Conservation (phyloP, 75 land plant genomes). For the Cryptomeria japonica region DNA sequence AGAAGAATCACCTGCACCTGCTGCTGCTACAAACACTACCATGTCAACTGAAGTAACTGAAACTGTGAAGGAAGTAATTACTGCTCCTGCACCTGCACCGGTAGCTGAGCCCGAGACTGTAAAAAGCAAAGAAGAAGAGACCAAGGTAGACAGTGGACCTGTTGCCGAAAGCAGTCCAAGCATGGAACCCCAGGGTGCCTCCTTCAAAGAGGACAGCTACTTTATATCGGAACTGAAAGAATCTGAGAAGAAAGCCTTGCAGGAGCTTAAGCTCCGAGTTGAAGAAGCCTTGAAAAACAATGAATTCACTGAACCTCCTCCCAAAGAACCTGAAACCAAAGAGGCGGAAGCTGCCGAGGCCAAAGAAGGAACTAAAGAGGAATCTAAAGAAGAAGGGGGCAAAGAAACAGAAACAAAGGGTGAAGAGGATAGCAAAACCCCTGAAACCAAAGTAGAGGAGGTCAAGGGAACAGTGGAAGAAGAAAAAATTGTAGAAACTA, state of each 20-base stretch:
- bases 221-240: conserved; percentile 61
- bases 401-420: conserved; percentile 17
- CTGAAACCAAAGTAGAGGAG: conserved; percentile 18
- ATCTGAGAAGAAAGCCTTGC: conserved; percentile 68
- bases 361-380: conserved; percentile 14
- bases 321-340: conserved; percentile 15
- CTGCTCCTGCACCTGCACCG: neutral
- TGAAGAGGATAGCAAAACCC: conserved; percentile 1
- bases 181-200: conserved; percentile 20
- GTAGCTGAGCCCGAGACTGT: neutral
- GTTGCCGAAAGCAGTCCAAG: conserved; percentile 12
- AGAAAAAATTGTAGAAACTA: conserved; percentile 14
- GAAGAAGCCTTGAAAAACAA: conserved; percentile 48
- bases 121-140: conserved; percentile 6
- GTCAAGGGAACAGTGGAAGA: conserved; percentile 10
- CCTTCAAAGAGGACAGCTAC: conserved; percentile 85
- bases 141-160: neutral
- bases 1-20: conserved; percentile 7
- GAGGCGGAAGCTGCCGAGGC: conserved; percentile 15
- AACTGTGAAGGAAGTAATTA: conserved; percentile 14
- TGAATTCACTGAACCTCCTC: conserved; percentile 43
- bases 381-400: conserved; percentile 14
- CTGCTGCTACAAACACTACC: neutral
- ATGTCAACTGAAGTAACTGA: conserved; percentile 7
- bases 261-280: conserved; percentile 58